Evolutionary conservation across 106 monocot species (phyloP).

Genomic region (Hemerocallis citrina): DNA sequence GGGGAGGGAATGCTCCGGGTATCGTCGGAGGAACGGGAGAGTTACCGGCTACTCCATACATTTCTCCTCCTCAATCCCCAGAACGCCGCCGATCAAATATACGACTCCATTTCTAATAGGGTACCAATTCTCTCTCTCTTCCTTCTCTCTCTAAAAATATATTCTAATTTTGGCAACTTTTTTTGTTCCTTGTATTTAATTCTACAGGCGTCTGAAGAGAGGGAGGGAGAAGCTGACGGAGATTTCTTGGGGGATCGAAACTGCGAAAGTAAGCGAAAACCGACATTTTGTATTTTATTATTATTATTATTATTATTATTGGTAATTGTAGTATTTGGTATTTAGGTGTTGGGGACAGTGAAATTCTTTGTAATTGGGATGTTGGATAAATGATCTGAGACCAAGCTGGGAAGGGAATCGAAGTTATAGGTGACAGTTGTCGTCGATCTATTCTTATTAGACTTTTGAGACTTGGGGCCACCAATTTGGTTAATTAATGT

Average conservation of each 20-base stretch:
- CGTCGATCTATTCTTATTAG: no score
- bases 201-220: constrained; percentile 32
- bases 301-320: neutral
- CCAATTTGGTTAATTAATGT: no score
- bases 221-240: constrained; percentile 25
- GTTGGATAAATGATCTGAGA: no score
- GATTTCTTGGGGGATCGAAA: constrained; percentile 35
- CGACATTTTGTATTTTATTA: neutral
- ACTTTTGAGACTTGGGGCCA: no score
- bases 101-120: constrained; percentile 26
- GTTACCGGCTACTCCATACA: constrained; percentile 28
- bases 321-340: neutral
- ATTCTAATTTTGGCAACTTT: neutral
- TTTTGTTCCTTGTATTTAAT: neutral
- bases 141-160: neutral
- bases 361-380: no score
- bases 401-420: no score
- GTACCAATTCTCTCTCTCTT: constrained; percentile 1
- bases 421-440: no score
- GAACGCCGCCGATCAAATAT: constrained; percentile 37
- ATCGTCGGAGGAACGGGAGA: constrained; percentile 26
- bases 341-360: no score
- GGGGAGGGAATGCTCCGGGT: constrained; percentile 34
- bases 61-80: constrained; percentile 32
- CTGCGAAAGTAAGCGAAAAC: constrained; percentile 29